A percentile compares a stretch with the other conserved stretches of the same genome.
Evolutionary conservation across 2,329 filamentous ascomycete species (phyloP).

Genomic region (Aspergillus luchuensis): DNA sequence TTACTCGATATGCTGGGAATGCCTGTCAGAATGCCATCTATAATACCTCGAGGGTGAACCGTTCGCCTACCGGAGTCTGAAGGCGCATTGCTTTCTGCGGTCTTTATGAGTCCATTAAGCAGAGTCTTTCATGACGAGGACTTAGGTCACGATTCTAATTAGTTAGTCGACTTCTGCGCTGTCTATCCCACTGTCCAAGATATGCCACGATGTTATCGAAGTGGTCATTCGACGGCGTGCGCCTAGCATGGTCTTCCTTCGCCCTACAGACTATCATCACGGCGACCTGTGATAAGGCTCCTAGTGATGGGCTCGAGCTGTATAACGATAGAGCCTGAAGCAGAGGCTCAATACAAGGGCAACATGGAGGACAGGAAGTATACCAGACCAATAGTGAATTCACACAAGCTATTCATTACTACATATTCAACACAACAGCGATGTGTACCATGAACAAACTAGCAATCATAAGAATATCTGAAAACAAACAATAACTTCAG

Average conservation of each 20-base stretch:
- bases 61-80: slow-evolving; percentile 72
- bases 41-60: slow-evolving; percentile 75
- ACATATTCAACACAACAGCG: slow-evolving; percentile 86
- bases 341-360: slow-evolving; percentile 79
- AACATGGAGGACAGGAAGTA: slow-evolving; percentile 92
- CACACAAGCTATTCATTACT: slow-evolving; percentile 86
- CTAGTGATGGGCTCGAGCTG: slow-evolving; percentile 57
- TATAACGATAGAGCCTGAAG: slow-evolving; percentile 74
- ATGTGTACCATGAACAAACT: slow-evolving; percentile 88
- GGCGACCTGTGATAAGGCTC: slow-evolving; percentile 69
- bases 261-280: slow-evolving; percentile 81
- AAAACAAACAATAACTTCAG: slow-evolving; percentile 79
- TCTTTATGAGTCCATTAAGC: slow-evolving; percentile 53
- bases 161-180: slow-evolving; percentile 72
- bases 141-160: slow-evolving; percentile 13
- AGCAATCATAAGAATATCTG: slow-evolving; percentile 95
- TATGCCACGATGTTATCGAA: slow-evolving; percentile 72
- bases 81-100: slow-evolving; percentile 58
- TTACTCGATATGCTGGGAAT: slow-evolving; percentile 92
- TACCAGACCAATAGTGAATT: slow-evolving; percentile 81
- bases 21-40: slow-evolving; percentile 88
- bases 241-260: slow-evolving; percentile 84
- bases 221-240: slow-evolving; percentile 72
- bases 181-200: slow-evolving; percentile 87
- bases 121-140: background rate